Evolutionary conservation across 306 rosid genomes (phyloP), one percentile per base, ranked within the genome.

Genomic region (Vachellia collinsii): DNA sequence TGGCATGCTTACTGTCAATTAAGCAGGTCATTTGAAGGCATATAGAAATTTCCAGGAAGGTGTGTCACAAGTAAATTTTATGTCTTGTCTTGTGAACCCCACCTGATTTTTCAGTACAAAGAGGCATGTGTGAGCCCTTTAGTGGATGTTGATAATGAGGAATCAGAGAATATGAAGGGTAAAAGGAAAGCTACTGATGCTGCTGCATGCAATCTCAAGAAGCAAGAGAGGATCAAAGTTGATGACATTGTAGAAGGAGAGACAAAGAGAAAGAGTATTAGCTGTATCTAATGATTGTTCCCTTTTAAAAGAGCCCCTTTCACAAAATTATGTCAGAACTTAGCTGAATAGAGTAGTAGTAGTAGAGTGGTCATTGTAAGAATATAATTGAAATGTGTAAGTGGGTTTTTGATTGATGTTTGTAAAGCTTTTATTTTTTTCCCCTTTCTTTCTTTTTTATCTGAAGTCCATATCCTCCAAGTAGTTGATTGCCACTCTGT

Each of bases 211-310:
- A 77, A 58, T 11, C 72, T 59, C 80, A 72, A 51, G 56, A 50
- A 77, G 51, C 14, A 48, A 66, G 20, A 50, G 53, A 51, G 36
- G 51, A 50, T 36, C 47, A 12, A 61, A 67, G 20, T 29, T 29
- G 34, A 29, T 42, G 75, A 41, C 74, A 64, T 61, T 74, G 81
- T 22, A 83, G 83, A 76, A 70, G 8, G 13, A 42, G 39, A 48
- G 11, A 75, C 77, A 50, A 63, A 68, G 80, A 80, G 25, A 23
- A 70, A 81, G 62, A 43, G 69, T 39, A 61, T 84, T 78, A 82
- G 88, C 68, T 87, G 86, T 75, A 74, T 66, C 62, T 59, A 80
- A 86, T 83, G 85, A 82, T 86, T 79, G 79, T 84, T 84, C 70
- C 78, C 89, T 88, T 88, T 88, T 86, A 48, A 79, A 70, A 77